Conservation (phyloP, 2,329 filamentous ascomycete species). For the Neocucurbitaria cava region DNA sequence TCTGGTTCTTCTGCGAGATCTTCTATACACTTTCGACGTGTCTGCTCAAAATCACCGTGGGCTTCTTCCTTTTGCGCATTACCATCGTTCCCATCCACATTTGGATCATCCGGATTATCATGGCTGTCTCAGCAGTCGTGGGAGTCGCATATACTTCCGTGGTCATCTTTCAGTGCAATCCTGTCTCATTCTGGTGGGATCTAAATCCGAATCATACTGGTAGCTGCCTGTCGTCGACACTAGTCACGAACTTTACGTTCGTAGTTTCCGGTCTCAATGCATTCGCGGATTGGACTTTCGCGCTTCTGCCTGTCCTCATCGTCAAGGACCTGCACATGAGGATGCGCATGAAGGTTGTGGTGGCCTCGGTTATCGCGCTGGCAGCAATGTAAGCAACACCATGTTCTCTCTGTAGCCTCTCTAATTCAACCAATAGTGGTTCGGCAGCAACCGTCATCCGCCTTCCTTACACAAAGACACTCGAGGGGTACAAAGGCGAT, state of each 20-base stretch:
- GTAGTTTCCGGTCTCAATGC: slow-evolving; percentile 35
- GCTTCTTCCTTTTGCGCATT: slow-evolving; percentile 59
- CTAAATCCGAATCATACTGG: slow-evolving; percentile 44
- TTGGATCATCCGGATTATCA: slow-evolving; percentile 55
- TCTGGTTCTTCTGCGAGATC: slow-evolving; percentile 63
- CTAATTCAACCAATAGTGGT: slow-evolving; percentile 36
- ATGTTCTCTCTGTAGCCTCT: background rate
- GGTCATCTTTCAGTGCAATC: slow-evolving; percentile 60
- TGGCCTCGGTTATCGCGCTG: slow-evolving; percentile 61
- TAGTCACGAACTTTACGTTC: slow-evolving; percentile 62
- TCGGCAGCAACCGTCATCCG: slow-evolving; percentile 46
- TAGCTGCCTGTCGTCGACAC: slow-evolving; percentile 49
- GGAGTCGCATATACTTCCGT: slow-evolving; percentile 59
- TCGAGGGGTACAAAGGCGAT: slow-evolving; percentile 36
- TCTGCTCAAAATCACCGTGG: slow-evolving; percentile 59
- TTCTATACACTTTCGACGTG: slow-evolving; percentile 59
- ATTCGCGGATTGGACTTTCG: slow-evolving; percentile 40
- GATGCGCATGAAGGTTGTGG: slow-evolving; percentile 57
- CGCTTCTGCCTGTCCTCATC: slow-evolving; percentile 53
- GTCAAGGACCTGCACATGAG: slow-evolving; percentile 65
- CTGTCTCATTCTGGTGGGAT: slow-evolving; percentile 59
- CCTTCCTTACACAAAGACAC: slow-evolving; percentile 33
- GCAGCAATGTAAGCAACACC: slow-evolving; percentile 38
- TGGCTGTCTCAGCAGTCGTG: slow-evolving; percentile 52
- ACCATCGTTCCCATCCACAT: slow-evolving; percentile 53